Base-by-base conservation (phyloP, 2,329 filamentous ascomycete species). In the Daldinia sp. region DNA sequence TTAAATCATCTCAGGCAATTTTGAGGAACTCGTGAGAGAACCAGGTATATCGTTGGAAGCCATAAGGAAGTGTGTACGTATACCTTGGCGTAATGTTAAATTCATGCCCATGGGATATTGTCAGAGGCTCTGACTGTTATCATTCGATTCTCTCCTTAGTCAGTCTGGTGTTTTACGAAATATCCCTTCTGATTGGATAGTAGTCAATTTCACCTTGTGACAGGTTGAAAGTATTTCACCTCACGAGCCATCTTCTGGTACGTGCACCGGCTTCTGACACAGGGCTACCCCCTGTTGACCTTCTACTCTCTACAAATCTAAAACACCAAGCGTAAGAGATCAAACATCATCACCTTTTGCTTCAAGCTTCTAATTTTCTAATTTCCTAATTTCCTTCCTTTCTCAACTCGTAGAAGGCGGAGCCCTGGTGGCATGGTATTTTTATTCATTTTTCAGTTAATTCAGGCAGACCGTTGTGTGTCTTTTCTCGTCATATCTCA, bases 251-350 rank as follows among this genome's bases (percentile, higher is more conserved):
- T 15, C 7, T 13, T 6, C 15, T 68, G 68, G 68, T 61, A 44
- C 60, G 71, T 72, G 72, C 51, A 5, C 9, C 6, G 9, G 53
- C 35, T 56, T 56, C 13, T 26, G 23, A 39, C 15, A 37, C 53
- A 42, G 53, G 53, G 53, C 53, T 12, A 28, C 20, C 69, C 69
- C 63, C 54, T 64, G 59, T 41, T 44, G 26, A 5, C 18, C 56
- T 51, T 48, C 35, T 50, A 60, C 63, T 72, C 72, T 72, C 68
- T 67, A 72, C 67, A 60, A 60, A 60, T 42, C 60, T 77, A 74
- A 78, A 78, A 78, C 76, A 53, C 63, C 70, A 75, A 70, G 58
- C 66, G 76, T 77, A 73, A 68, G 67, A 64, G 64, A 69, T 69
- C 53, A 44, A 35, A 50, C 58, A 74, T 72, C 71, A 62, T 68